Evolutionary conservation across 805 yeast species (phyloP), one percentile per base, ranked within the genome.

Genomic region (Candida pseudofarinosa): DNA sequence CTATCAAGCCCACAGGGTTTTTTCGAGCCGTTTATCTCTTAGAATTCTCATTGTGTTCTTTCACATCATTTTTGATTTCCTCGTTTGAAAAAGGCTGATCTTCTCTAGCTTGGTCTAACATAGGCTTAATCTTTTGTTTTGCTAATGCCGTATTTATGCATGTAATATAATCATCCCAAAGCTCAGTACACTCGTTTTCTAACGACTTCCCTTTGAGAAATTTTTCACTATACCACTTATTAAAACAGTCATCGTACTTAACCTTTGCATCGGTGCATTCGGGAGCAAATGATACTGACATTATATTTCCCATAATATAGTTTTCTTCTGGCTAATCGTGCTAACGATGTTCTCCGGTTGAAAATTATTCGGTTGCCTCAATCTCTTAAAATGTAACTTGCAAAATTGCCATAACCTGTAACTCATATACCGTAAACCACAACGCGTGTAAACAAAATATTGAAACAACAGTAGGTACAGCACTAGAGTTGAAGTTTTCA

Each of bases 201-300:
- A 79, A 65, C 52, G 78, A 62, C 52, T 67, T 62, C 2, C 74
- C 75, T 48, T 71, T 63, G 43, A 85, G 66, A 51, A 85, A 85
- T 62, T 85, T 85, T 53, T 93, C 97, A 4, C 93, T 82, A 61
- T 93, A 93, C 99, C 99, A 90, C 51, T 77, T 77, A 65, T 89
- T 90, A 69, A 93, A 93, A 63, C 99, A 93, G 56, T 82, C 85
- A 59, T 93, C 98, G 58, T 93, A 93, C 55, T 81, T 79, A 53
- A 80, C 80, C 65, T 93, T 93, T 44, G 84, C 77, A 30, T 80
- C 85, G 17, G 95, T 88, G 65, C 99, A 93, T 67, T 93, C 98
- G 19, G 97, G 97, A 31, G 99, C 98, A 73, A 93, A 86, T 47
- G 96, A 88, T 8, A 61, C 70, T 4, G 95, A 70, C 74, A 71